Evolutionary conservation across 2,329 filamentous ascomycete species (phyloP), one percentile per base, ranked within the genome.

Genomic region (Sporothrix variecibatus): DNA sequence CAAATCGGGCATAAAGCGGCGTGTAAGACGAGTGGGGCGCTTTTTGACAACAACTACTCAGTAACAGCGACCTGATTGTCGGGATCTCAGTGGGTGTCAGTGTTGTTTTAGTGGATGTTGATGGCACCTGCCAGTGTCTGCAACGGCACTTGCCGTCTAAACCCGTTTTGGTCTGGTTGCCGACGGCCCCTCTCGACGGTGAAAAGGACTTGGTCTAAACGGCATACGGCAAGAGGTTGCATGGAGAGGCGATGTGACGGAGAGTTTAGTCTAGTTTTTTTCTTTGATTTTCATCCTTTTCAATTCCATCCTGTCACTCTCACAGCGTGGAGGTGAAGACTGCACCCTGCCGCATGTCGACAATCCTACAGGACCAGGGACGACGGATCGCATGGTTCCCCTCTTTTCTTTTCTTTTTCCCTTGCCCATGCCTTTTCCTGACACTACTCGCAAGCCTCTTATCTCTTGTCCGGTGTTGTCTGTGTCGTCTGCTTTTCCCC

Each of bases 91-190:
- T 49, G 49, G 49, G 17, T 12, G 8, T n/a, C 49, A n/a, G 49
- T 4, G 49, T 15, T 3, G 8, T 51, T 49, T 49, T 51, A 20
- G 43, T 49, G 43, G 43, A 49, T 9, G 9, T 49, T 3, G 11
- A 49, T 15, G 49, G 17, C 49, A 51, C 15, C 15, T 51, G 17
- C n/a, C 51, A 53, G 11, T 4, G 11, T 31, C 43, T 2, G 12
- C 46, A 4, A 60, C 65, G 43, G 65, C 40, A n/a, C 43, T 51
- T 11, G 15, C 65, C 60, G 34, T 12, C 69, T 71, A 71, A 60
- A 31, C 69, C 69, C 26, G 34, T 60, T 71, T 31, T 34, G 69
- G 69, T 71, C 40, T 62, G 69, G 69, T 62, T 71, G 53, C 69
- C 69, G 69, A 71, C 38, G 53, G 34, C 64, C 40, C 62, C 62